A percentile compares a stretch with the other conserved stretches of the same genome.
These are phyloP conservation scores for Lichtheimia ornata DNA, from an alignment of 371 early-diverging fungal genomes.

Conservation along the genomic window DNA sequence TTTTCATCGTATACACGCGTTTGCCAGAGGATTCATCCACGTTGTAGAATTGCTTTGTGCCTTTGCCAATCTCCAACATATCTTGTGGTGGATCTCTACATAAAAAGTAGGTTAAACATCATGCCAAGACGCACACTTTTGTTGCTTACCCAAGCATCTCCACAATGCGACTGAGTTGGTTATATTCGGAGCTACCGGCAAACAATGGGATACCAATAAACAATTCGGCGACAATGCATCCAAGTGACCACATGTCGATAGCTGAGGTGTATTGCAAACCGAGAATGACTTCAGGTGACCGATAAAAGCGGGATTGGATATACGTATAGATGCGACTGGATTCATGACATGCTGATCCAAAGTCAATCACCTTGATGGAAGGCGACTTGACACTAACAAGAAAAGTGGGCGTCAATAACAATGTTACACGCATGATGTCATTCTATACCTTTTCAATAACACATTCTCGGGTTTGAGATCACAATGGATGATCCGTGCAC, in stretches of 20 bases:
- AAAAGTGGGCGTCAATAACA: background rate
- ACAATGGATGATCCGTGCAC: slow-evolving; percentile 94
- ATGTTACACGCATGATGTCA: background rate
- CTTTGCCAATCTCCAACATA: slow-evolving; percentile 41
- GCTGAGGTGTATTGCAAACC: slow-evolving; percentile 91
- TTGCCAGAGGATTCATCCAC: slow-evolving; percentile 36
- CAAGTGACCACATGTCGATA: slow-evolving; percentile 99
- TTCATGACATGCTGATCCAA: slow-evolving; percentile 95
- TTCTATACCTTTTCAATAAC: slow-evolving; percentile 72
- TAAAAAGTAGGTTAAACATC: background rate
- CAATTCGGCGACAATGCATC: slow-evolving; percentile 98
- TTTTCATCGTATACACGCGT: slow-evolving; percentile 71
- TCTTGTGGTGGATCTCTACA: slow-evolving; percentile 35
- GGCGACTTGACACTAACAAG: slow-evolving; percentile 70
- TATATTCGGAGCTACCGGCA: slow-evolving; percentile 94
- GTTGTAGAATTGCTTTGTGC: slow-evolving; percentile 31
- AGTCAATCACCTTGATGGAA: slow-evolving; percentile 97
- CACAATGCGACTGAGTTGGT: slow-evolving; percentile 89
- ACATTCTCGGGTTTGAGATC: slow-evolving; percentile 99
- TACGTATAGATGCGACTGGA: slow-evolving; percentile 92
- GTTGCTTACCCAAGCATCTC: slow-evolving; percentile 81
- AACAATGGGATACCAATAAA: slow-evolving; percentile 92
- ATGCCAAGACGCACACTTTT: background rate
- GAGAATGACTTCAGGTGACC: slow-evolving; percentile 96
- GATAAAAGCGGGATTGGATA: slow-evolving; percentile 97